A percentile compares a stretch with the other conserved stretches of the same genome.
These are phyloP conservation scores for Talaromyces sp. DNA, from an alignment of 2,329 filamentous ascomycete species.

Conservation along the genomic window DNA sequence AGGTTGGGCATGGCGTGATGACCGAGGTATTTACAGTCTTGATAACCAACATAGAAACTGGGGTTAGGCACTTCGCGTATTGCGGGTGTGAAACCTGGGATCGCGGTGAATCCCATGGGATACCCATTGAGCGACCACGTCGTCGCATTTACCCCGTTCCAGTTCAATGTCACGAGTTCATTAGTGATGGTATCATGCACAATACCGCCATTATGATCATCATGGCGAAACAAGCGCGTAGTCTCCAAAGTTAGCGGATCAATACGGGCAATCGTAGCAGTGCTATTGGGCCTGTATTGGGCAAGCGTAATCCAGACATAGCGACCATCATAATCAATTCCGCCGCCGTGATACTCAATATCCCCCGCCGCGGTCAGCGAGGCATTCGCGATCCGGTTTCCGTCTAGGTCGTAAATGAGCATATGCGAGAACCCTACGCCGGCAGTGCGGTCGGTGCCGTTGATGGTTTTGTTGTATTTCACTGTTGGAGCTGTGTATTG, in stretches of 20 bases:
- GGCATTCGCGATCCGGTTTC: slow-evolving; percentile 45
- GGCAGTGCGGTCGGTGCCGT: slow-evolving; percentile 55
- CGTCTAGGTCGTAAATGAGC: slow-evolving; percentile 45
- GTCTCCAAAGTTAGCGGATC: slow-evolving; percentile 38
- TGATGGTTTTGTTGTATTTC: slow-evolving; percentile 56
- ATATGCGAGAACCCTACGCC: slow-evolving; percentile 48
- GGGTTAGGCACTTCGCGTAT: slow-evolving; percentile 35
- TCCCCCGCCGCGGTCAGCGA: slow-evolving; percentile 39
- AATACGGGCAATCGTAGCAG: slow-evolving; percentile 42
- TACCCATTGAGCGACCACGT: slow-evolving; percentile 36
- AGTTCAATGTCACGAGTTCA: slow-evolving; percentile 44
- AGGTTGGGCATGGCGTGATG: slow-evolving; percentile 34
- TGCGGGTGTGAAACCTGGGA: slow-evolving; percentile 26
- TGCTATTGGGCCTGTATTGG: slow-evolving; percentile 50
- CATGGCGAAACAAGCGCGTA: slow-evolving; percentile 34
- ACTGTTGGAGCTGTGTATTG: slow-evolving; percentile 43
- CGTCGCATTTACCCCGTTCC: slow-evolving; percentile 45
- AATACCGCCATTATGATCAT: slow-evolving; percentile 49
- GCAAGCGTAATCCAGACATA: slow-evolving; percentile 48
- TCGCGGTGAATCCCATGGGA: slow-evolving; percentile 19
- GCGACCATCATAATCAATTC: slow-evolving; percentile 49
- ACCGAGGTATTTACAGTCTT: slow-evolving; percentile 53
- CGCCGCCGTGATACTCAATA: slow-evolving; percentile 49
- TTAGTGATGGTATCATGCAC: slow-evolving; percentile 41
- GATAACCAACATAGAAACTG: slow-evolving; percentile 49